Conservation (phyloP, 2,329 filamentous ascomycete species). For the Ophiocordyceps camponoti-saundersi region DNA sequence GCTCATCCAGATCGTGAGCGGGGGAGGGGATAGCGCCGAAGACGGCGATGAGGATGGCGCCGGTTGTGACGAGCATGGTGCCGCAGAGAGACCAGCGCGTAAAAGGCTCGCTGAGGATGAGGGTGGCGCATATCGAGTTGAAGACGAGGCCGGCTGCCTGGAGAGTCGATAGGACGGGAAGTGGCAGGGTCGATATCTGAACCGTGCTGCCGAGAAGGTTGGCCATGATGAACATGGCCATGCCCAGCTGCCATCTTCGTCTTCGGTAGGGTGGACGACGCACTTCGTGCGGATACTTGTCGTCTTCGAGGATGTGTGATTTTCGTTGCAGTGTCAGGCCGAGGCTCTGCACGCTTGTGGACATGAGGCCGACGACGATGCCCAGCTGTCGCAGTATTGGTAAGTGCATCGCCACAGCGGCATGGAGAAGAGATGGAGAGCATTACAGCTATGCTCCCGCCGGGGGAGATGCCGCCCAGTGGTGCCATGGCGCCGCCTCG, state of each 20-base stretch:
- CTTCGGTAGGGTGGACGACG: slow-evolving; percentile 77
- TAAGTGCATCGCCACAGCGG: background rate
- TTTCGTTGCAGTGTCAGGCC: slow-evolving; percentile 94
- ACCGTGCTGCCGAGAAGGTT: slow-evolving; percentile 92
- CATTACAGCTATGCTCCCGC: slow-evolving; percentile 60
- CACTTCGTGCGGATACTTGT: slow-evolving; percentile 63
- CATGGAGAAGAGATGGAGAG: background rate
- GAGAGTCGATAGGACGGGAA: slow-evolving; percentile 86
- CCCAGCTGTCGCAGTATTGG: slow-evolving; percentile 45
- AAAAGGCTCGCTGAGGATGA: slow-evolving; percentile 86
- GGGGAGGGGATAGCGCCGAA: slow-evolving; percentile 92
- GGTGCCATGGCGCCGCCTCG: slow-evolving; percentile 44
- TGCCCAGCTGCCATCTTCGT: slow-evolving; percentile 89
- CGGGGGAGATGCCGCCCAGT: slow-evolving; percentile 59
- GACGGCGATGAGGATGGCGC: slow-evolving; percentile 80
- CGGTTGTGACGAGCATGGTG: slow-evolving; percentile 71
- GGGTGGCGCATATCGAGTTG: slow-evolving; percentile 91
- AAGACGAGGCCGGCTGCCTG: slow-evolving; percentile 95
- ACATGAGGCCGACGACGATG: slow-evolving; percentile 81
- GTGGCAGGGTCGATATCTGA: slow-evolving; percentile 87
- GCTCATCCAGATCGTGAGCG: slow-evolving; percentile 69
- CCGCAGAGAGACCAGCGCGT: slow-evolving; percentile 85
- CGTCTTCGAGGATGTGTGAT: slow-evolving; percentile 94
- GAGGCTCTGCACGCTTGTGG: slow-evolving; percentile 86
- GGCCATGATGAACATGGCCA: slow-evolving; percentile 91